Evolutionary conservation across 192 early-diverging fungal genomes (phyloP).

Genomic region (Entomortierella beljakovae): DNA sequence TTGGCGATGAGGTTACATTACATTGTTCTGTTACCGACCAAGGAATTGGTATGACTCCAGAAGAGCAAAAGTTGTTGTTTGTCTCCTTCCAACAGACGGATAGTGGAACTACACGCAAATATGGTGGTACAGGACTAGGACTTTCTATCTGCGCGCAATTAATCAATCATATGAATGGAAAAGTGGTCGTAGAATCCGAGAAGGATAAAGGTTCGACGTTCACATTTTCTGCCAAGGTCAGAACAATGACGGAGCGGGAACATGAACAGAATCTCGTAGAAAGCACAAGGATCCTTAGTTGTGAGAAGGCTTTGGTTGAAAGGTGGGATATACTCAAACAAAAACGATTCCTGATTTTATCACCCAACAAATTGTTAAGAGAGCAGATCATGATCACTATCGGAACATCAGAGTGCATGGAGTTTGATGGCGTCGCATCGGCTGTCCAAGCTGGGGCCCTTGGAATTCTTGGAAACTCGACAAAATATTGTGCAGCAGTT

Average conservation of each 20-base stretch:
- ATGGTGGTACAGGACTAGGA: slow-evolving; percentile 61
- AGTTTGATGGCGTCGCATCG: slow-evolving; percentile 23
- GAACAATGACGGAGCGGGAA: slow-evolving; percentile 24
- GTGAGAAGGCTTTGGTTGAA: slow-evolving; percentile 6
- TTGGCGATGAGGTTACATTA: slow-evolving; percentile 25
- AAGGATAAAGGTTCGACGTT: slow-evolving; percentile 58
- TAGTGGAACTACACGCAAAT: slow-evolving; percentile 48
- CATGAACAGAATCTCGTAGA: slow-evolving; percentile 27
- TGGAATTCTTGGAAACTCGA: slow-evolving; percentile 5
- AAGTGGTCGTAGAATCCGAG: slow-evolving; percentile 55
- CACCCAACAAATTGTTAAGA: slow-evolving; percentile 22
- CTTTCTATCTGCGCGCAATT: slow-evolving; percentile 62
- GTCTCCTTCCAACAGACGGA: slow-evolving; percentile 51
- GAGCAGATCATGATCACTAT: slow-evolving; percentile 21
- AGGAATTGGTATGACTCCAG: slow-evolving; percentile 45
- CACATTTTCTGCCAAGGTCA: slow-evolving; percentile 33
- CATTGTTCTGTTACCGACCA: slow-evolving; percentile 45
- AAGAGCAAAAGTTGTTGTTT: slow-evolving; percentile 54
- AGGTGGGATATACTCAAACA: not conserved
- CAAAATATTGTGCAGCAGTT: not conserved
- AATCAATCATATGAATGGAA: slow-evolving; percentile 56
- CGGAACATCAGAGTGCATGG: slow-evolving; percentile 1
- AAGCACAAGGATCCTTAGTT: slow-evolving; percentile 25
- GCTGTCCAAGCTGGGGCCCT: slow-evolving; percentile 21
- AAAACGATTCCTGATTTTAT: slow-evolving; percentile 27